A percentile compares a stretch with the other conserved stretches of the same genome.
Conservation (phyloP, 2,329 filamentous ascomycete genomes). For the Sordariomycetes sp. region DNA sequence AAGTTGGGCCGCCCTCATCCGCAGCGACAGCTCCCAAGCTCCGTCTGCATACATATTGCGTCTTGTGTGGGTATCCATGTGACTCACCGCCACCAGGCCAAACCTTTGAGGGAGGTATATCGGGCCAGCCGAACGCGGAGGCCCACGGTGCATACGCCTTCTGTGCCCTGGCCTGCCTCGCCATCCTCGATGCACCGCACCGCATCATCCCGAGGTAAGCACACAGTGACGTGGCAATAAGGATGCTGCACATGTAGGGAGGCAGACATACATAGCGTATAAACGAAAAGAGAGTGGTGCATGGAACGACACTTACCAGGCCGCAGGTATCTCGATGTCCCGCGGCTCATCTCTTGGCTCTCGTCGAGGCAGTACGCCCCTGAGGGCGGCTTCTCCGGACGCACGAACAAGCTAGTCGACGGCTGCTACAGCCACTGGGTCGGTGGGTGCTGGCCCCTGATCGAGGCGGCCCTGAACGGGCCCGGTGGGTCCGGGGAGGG, state of each 20-base stretch:
- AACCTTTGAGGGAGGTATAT: conserved; percentile 91
- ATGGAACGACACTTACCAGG: conserved; percentile 1
- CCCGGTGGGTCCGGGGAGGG: conserved; percentile 13
- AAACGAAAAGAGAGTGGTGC: not conserved
- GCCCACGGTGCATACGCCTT: conserved; percentile 96
- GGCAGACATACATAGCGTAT: not conserved
- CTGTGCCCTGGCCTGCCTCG: conserved; percentile 80
- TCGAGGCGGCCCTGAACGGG: conserved; percentile 66
- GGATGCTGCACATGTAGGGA: conserved; percentile 12
- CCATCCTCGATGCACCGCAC: conserved; percentile 72
- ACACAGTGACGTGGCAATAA: conserved; percentile 24
- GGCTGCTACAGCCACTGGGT: conserved; percentile 99
- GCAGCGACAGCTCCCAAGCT: not conserved
- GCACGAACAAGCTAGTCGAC: conserved; percentile 96
- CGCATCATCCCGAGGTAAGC: conserved; percentile 61
- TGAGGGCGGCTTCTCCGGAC: conserved; percentile 85
- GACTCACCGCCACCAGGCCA: conserved; percentile 48
- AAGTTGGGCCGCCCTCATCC: conserved; percentile 25
- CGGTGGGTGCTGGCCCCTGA: conserved; percentile 83
- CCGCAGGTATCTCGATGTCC: conserved; percentile 64
- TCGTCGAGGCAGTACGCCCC: conserved; percentile 81
- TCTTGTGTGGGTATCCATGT: not conserved
- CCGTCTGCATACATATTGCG: not conserved
- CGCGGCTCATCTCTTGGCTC: conserved; percentile 73
- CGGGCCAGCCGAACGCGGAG: conserved; percentile 73